These are phyloP conservation scores for Peronospora tabacina DNA, from an alignment of 352 stramenopile genomes.

Conservation along the genomic window DNA sequence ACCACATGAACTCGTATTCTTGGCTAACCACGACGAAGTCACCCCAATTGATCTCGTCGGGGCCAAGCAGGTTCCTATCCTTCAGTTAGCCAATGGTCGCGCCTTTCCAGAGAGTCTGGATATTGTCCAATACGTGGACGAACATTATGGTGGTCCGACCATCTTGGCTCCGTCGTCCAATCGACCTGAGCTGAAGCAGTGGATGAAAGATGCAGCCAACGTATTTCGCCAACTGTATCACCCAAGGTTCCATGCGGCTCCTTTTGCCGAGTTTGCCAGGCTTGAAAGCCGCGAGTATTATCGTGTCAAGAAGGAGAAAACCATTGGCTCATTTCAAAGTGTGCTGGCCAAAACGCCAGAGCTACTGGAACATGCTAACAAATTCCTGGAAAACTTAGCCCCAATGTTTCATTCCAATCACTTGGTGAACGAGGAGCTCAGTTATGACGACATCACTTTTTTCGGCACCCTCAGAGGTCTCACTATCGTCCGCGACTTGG, in stretches of 20 bases:
- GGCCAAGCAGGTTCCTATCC: slow-evolving; percentile 45
- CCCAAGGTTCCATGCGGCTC: slow-evolving; percentile 34
- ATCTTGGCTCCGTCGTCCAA: slow-evolving; percentile 28
- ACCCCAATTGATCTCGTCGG: slow-evolving; percentile 44
- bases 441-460: slow-evolving; percentile 58
- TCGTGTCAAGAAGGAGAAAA: slow-evolving; percentile 42
- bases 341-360: slow-evolving; percentile 37
- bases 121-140: slow-evolving; percentile 56
- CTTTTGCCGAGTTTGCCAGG: slow-evolving; percentile 46
- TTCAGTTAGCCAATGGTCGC: slow-evolving; percentile 34
- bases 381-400: slow-evolving; percentile 29
- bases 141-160: slow-evolving; percentile 33
- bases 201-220: slow-evolving; percentile 33
- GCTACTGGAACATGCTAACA: slow-evolving; percentile 37
- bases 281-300: slow-evolving; percentile 47
- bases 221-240: slow-evolving; percentile 35
- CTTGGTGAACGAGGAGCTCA: slow-evolving; percentile 41
- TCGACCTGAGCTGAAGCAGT: slow-evolving; percentile 37
- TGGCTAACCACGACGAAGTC: slow-evolving; percentile 49
- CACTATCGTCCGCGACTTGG: slow-evolving; percentile 44
- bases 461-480: slow-evolving; percentile 43
- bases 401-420: slow-evolving; percentile 35
- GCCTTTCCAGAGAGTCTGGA: slow-evolving; percentile 52
- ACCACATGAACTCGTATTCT: slow-evolving; percentile 31
- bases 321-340: slow-evolving; percentile 31